Evolutionary conservation across 495 filamentous ascomycete genomes (phyloP).

Genomic region (Bacidia gigantensis): DNA sequence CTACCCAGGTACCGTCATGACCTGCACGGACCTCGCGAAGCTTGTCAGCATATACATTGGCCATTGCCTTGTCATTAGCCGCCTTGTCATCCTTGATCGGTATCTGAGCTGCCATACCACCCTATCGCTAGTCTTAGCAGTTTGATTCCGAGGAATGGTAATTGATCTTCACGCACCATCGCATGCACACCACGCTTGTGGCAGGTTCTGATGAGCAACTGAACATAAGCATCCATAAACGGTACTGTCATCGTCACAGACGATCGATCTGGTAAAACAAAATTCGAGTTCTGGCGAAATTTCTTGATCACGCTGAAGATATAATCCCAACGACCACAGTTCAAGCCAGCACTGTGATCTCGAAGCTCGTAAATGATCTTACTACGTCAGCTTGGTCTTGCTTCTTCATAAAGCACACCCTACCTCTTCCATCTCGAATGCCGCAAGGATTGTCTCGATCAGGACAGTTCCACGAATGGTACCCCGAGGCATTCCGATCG

Average conservation of each 20-base stretch:
- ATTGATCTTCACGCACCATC: constrained; percentile 42
- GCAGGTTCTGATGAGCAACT: constrained; percentile 94
- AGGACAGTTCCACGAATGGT: constrained; percentile 92
- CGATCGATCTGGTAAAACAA: constrained; percentile 83
- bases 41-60: constrained; percentile 85
- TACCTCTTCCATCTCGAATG: constrained; percentile 98
- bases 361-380: constrained; percentile 97
- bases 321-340: constrained; percentile 99
- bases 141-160: neutral
- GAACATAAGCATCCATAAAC: constrained; percentile 97
- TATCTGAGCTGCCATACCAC: constrained; percentile 98
- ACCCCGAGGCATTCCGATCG: constrained; percentile 72
- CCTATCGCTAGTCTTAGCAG: constrained; percentile 28
- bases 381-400: constrained; percentile 6
- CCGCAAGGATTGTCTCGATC: constrained; percentile 95
- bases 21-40: constrained; percentile 89
- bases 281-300: constrained; percentile 86
- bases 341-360: constrained; percentile 89
- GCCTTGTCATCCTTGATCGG: constrained; percentile 87
- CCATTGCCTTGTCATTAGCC: constrained; percentile 92
- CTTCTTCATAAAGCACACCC: neutral
- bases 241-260: constrained; percentile 95
- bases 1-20: constrained; percentile 95
- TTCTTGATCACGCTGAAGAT: constrained; percentile 99
- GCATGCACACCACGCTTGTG: constrained; percentile 91